Percentiles rank a stretch among this genome's conserved stretches.
Conservation (phyloP, 2,329 filamentous ascomycete genomes). For the Parastagonospora avenae region DNA sequence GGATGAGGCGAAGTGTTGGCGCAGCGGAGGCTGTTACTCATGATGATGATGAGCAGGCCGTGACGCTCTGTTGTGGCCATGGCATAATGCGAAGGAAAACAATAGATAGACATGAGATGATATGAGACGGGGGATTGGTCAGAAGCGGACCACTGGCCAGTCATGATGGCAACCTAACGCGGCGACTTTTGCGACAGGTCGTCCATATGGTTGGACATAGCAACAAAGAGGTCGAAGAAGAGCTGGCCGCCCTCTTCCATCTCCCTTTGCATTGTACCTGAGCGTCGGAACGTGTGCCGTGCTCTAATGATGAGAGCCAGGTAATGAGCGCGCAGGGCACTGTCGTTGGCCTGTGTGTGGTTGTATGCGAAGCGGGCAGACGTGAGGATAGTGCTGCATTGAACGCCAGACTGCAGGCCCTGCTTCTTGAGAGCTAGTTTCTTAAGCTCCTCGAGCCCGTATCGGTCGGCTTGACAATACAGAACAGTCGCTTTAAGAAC, state of each 20-base stretch:
- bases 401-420: constrained; percentile 82
- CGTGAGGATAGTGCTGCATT: constrained; percentile 81
- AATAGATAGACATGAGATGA: constrained; percentile 25
- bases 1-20: background rate
- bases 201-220: constrained; percentile 83
- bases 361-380: constrained; percentile 90
- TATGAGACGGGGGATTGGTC: constrained; percentile 7
- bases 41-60: constrained; percentile 26
- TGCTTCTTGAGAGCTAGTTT: constrained; percentile 85
- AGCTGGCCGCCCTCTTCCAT: constrained; percentile 87
- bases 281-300: constrained; percentile 86
- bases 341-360: constrained; percentile 85
- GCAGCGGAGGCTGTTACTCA: constrained; percentile 1
- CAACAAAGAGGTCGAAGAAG: constrained; percentile 94
- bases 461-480: constrained; percentile 86
- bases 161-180: constrained; percentile 27
- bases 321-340: no score
- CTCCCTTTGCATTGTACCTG: constrained; percentile 93
- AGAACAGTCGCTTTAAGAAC: constrained; percentile 88
- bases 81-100: constrained; percentile 2
- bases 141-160: constrained; percentile 7
- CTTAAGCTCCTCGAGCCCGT: constrained; percentile 83
- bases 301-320: constrained; percentile 90
- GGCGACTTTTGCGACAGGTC: constrained; percentile 38
- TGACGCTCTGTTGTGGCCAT: background rate